Conservation (phyloP, 2,329 filamentous ascomycete genomes). For the Verticillium klebahnii region DNA sequence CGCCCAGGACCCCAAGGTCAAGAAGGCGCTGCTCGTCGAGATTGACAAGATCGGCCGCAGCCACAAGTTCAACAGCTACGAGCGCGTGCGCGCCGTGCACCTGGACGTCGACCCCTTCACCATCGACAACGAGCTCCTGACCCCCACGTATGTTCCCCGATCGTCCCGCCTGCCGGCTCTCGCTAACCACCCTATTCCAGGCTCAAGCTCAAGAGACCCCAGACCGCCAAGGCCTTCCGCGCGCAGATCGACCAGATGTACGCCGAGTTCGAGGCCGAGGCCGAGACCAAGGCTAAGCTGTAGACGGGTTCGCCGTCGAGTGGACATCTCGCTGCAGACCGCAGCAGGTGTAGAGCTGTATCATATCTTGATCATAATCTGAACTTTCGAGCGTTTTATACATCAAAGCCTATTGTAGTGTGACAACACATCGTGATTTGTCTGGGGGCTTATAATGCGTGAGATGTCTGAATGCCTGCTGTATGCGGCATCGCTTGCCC, state of each 20-base stretch:
- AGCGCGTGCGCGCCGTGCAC: slow-evolving; percentile 70
- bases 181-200: slow-evolving; percentile 24
- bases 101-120: slow-evolving; percentile 86
- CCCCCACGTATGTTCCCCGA: slow-evolving; percentile 67
- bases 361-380: background rate
- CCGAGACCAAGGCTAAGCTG: slow-evolving; percentile 38
- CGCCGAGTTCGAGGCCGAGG: slow-evolving; percentile 41
- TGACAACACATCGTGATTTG: too few species aligned
- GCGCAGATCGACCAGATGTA: slow-evolving; percentile 54
- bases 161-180: background rate
- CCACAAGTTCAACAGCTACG: slow-evolving; percentile 88
- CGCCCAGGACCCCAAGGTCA: slow-evolving; percentile 64
- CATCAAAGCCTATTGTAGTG: background rate
- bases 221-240: slow-evolving; percentile 47
- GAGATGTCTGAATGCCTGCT: too few species aligned
- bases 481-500: too few species aligned
- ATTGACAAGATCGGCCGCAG: slow-evolving; percentile 74
- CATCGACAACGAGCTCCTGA: slow-evolving; percentile 86
- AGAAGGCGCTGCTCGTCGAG: slow-evolving; percentile 70
- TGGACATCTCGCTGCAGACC: background rate
- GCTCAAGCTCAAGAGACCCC: slow-evolving; percentile 57
- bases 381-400: background rate
- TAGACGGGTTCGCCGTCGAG: slow-evolving; percentile 18
- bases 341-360: background rate
- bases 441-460: too few species aligned